Base-by-base conservation (phyloP, 805 yeast species). In the Zygosaccharomyces gambellarensis region DNA sequence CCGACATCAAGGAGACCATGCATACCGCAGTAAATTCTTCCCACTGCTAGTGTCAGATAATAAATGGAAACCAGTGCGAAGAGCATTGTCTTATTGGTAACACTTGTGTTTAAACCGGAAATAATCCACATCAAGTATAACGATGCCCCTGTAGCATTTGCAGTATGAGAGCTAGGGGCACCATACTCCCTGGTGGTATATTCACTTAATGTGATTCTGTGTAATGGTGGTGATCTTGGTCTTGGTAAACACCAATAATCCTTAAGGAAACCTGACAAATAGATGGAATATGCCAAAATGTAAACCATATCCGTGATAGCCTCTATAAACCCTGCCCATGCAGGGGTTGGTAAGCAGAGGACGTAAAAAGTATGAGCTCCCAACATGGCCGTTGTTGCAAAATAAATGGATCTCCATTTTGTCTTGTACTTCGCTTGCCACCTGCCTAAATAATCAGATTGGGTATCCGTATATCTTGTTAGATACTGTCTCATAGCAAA, bases 331-430 rank as follows among this genome's bases (percentile, higher is more conserved):
- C 96, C 96, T 51, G 83, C 78, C 96, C 96, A 92, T 30, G 81
- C 74, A 10, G 94, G 87, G 8, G 86, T 63, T 0, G 99, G 99
- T 32, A 92, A 75, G 81, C 88, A 82, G 43, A 92, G 65, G 43
- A 94, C 95, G 65, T 92, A 92, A 64, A 94, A 94, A 0, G 97
- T 88, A 68, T 92, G 99, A 4, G 95, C 80, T 0, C 97, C 99
- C 54, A 94, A 72, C 58, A 85, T 83, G 14, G 98, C 96, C 3
- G 95, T 79, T 74, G 87, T 81, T 7, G 95, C 85, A 68, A 92
- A 92, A 60, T 85, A 94, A 23, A 73, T 60, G 68, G 90, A 97
- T 45, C 83, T 67, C 14, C 65, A 44, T 1, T 80, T 74, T 34
- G 68, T 64, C 49, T 95, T 72, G 10, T 72, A 59, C 4, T 50